phyloP scores from a whole-genome alignment of 2,329 filamentous ascomycete species.

The Fusarium chuoi region DNA sequence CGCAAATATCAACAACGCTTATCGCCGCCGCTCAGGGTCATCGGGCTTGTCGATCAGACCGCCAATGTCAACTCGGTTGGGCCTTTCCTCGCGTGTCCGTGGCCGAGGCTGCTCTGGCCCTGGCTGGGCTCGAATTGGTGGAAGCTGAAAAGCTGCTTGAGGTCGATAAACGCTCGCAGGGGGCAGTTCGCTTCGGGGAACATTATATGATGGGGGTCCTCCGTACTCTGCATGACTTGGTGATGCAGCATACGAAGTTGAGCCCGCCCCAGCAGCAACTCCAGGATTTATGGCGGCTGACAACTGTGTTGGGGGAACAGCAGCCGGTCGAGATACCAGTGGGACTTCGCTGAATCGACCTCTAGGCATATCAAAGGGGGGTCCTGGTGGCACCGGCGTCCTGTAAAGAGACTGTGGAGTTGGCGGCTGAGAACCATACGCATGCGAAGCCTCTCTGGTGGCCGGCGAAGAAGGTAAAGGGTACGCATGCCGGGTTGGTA shows the following conservation, averaged over 20 bases:
- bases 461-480: constrained; percentile 57
- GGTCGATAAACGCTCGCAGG: constrained; percentile 48
- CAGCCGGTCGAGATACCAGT: constrained; percentile 36
- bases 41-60: constrained; percentile 70
- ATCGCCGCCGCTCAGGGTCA: constrained; percentile 46
- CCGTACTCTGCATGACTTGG: constrained; percentile 58
- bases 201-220: constrained; percentile 61
- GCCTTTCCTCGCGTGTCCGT: constrained; percentile 59
- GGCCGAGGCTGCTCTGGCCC: constrained; percentile 45
- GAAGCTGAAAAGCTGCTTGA: constrained; percentile 56
- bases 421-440: constrained; percentile 52
- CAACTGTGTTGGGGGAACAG: constrained; percentile 45
- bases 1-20: constrained; percentile 25
- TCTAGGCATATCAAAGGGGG: constrained; percentile 59
- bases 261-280: constrained; percentile 5
- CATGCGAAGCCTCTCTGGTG: constrained; percentile 54
- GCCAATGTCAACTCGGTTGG: constrained; percentile 67
- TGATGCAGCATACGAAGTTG: constrained; percentile 56
- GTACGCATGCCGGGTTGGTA: constrained; percentile 53
- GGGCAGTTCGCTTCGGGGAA: constrained; percentile 63
- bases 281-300: constrained; percentile 47
- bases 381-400: constrained; percentile 57
- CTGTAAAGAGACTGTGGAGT: constrained; percentile 50
- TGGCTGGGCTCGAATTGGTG: constrained; percentile 58
- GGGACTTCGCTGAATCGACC: constrained; percentile 52